Base-by-base conservation (phyloP, 495 filamentous ascomycete genomes). In the Podospora fimiseda region DNA sequence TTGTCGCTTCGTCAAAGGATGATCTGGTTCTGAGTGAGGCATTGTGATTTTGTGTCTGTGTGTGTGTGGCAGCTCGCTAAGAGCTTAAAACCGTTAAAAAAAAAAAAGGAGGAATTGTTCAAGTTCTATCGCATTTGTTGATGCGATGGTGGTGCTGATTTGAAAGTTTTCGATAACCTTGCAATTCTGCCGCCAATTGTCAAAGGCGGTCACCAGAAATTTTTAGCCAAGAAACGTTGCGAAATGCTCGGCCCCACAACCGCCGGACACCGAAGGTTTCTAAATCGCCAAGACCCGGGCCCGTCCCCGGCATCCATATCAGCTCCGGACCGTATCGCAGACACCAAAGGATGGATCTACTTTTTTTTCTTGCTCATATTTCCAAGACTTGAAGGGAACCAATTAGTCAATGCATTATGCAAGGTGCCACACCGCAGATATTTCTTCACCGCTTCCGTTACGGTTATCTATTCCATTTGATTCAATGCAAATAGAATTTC, bases 1-100 rank as follows among this genome's bases (percentile, higher is more conserved):
- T 66, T 85, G 85, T 40, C 86, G 80, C 69, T 91, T 91, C 41
- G 73, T 75, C 50, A 79, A 68, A 53, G 79, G 79, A 45, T 72
- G 66, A 47, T 82, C 78, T 49, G 68, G 64, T 39, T 70, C 69
- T 19, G 71, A 78, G 49, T 72, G 75, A 53, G 77, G 71, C 74
- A 77, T 77, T 36, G 44, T 67, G 51, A 42, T n/a, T n/a, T n/a
- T n/a, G n/a, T n/a, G n/a, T n/a, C n/a, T n/a, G n/a, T n/a, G n/a
- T n/a, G n/a, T 48, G 43, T 19, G 15, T 44, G n/a, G 40, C 45
- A 62, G 53, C 49, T 48, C 50, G 38, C 36, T 48, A 40, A 42
- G 53, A 50, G 47, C 51, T 52, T 39, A 24, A 15, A 22, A 36
- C n/a, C 33, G 20, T 19, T 16, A 43, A 33, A 45, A 48, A 53